phyloP scores from a whole-genome alignment of 768 basidiomycete species.

The Hemileccinum impolitum region DNA sequence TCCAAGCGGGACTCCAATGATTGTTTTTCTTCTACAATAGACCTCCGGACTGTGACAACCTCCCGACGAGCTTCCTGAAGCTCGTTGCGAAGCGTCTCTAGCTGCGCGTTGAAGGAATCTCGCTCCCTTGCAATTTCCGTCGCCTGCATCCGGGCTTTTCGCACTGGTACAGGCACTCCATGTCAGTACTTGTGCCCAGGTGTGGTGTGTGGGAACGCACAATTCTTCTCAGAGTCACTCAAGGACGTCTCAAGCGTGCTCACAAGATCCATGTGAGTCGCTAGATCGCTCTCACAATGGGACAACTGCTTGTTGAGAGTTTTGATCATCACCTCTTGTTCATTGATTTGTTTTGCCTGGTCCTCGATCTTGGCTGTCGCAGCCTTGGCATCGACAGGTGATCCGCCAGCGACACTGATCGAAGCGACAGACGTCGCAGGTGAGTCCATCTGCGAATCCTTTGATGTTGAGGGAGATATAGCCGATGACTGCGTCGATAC shows the following conservation, averaged over 20 bases:
- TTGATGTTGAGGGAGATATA: conserved; percentile 55
- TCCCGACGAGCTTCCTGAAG: conserved; percentile 78
- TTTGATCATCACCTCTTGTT: conserved; percentile 90
- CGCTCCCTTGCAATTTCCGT: conserved; percentile 86
- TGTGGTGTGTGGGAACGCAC: conserved; percentile 46
- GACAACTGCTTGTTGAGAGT: conserved; percentile 89
- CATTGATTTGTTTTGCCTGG: conserved; percentile 71
- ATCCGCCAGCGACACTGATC: conserved; percentile 33
- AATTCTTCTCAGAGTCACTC: conserved; percentile 89
- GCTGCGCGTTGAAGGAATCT: conserved; percentile 64
- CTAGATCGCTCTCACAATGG: conserved; percentile 90
- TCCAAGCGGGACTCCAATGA: conserved; percentile 78
- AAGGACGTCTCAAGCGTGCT: conserved; percentile 80
- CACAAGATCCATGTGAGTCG: conserved; percentile 89
- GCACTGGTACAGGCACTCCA: conserved; percentile 47
- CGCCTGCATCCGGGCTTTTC: conserved; percentile 92
- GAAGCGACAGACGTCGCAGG: conserved; percentile 59
- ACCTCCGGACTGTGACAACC: conserved; percentile 69
- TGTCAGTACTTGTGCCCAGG: conserved; percentile 5
- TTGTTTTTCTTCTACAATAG: conserved; percentile 86
- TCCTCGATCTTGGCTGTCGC: conserved; percentile 59
- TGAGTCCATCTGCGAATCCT: conserved; percentile 69
- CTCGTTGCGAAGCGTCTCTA: conserved; percentile 67
- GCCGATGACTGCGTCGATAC: conserved; percentile 61
- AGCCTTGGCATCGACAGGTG: conserved; percentile 52